These are phyloP conservation scores for Psilocybe sp. DNA, from an alignment of 768 basidiomycete species.

Conservation along the genomic window DNA sequence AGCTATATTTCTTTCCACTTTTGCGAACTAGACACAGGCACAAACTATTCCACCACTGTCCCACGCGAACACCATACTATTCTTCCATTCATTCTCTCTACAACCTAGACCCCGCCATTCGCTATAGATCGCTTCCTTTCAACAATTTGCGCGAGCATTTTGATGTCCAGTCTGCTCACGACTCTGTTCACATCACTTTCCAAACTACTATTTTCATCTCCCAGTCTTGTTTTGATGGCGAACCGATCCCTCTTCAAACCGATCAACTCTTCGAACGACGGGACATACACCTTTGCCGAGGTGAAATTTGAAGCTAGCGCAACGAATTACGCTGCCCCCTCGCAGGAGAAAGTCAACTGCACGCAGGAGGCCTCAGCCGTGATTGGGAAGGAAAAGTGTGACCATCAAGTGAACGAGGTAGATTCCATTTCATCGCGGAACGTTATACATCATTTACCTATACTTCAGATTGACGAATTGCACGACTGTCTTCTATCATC, in stretches of 20 bases:
- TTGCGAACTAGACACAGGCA: too few relatives aligned
- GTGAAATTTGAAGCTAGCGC: neutral
- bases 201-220: conserved; percentile 14
- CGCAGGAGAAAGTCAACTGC: neutral
- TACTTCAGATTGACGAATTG: neutral
- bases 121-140: too few relatives aligned
- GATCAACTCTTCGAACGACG: neutral
- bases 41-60: too few relatives aligned
- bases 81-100: too few relatives aligned
- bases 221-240: conserved; percentile 12
- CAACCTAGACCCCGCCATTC: too few relatives aligned
- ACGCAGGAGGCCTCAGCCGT: neutral
- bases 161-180: conserved; percentile 12
- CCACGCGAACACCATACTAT: too few relatives aligned
- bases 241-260: conserved; percentile 2
- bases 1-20: too few relatives aligned
- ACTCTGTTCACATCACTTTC: conserved; percentile 14
- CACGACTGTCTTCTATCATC: neutral
- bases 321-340: neutral
- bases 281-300: neutral
- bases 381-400: too few relatives aligned
- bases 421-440: too few relatives aligned
- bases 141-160: neutral
- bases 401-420: too few relatives aligned
- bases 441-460: too few relatives aligned